These are phyloP conservation scores for Xylaria arbuscula DNA, from an alignment of 2,329 filamentous ascomycete genomes.

Conservation along the genomic window DNA sequence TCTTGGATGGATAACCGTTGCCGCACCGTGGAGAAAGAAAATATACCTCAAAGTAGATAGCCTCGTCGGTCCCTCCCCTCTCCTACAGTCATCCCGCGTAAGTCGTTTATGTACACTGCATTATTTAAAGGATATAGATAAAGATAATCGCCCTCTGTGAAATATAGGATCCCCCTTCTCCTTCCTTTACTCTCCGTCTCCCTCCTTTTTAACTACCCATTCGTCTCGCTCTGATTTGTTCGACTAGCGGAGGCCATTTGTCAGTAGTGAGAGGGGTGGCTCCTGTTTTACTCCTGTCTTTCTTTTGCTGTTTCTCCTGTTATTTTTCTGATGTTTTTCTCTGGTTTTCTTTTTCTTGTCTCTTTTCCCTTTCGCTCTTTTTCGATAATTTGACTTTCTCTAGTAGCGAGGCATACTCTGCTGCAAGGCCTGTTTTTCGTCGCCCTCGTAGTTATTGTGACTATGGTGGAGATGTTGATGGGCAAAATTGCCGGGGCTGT, in stretches of 20 bases:
- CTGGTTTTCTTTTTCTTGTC: neutral
- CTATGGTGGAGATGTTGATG: neutral
- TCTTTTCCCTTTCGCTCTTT: neutral
- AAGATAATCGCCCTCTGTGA: neutral
- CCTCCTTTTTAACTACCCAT: conserved; percentile 6
- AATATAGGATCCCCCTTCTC: conserved; percentile 1
- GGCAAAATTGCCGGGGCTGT: neutral
- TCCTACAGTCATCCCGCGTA: conserved; percentile 4
- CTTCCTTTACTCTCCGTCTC: neutral
- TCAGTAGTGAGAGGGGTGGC: neutral
- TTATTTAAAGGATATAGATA: conserved; percentile 26
- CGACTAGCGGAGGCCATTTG: neutral
- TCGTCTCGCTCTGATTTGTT: neutral
- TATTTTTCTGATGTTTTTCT: neutral
- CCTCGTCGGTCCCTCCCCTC: neutral
- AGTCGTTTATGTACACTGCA: conserved; percentile 15
- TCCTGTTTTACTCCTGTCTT: neutral
- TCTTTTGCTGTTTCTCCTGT: neutral
- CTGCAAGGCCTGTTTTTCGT: conserved; percentile 34
- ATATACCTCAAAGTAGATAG: neutral
- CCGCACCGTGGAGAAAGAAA: conserved; percentile 5
- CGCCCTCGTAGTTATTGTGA: neutral
- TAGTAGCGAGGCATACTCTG: conserved; percentile 41
- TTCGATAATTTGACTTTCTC: neutral
- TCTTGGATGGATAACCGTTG: conserved; percentile 13